These are phyloP conservation scores for Alnus glutinosa DNA, from an alignment of 306 rosid species.

Conservation along the genomic window DNA sequence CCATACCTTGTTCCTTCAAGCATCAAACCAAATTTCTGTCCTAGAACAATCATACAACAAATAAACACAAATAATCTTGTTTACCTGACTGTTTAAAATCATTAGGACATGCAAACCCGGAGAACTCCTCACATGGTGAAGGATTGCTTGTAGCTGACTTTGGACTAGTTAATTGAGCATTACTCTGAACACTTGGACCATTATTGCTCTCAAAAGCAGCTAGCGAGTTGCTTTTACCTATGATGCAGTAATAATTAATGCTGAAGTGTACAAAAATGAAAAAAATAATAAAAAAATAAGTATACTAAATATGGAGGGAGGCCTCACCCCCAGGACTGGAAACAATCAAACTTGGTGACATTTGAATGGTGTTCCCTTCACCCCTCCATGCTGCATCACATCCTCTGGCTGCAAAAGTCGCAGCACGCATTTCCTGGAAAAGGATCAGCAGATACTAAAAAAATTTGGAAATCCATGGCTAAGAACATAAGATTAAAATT, in stretches of 20 bases:
- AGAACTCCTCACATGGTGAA: constrained; percentile 60
- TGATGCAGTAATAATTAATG: constrained; percentile 15
- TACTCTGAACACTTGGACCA: constrained; percentile 44
- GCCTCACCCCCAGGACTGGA: constrained; percentile 34
- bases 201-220: constrained; percentile 42
- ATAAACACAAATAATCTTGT: not conserved
- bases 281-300: not conserved
- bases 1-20: not conserved
- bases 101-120: constrained; percentile 56
- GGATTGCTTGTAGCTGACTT: constrained; percentile 37
- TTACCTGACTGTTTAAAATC: constrained; percentile 63
- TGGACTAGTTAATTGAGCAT: constrained; percentile 53
- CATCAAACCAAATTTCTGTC: not conserved
- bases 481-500: not conserved
- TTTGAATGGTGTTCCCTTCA: constrained; percentile 50
- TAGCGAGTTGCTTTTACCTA: constrained; percentile 36
- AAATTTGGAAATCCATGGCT: not conserved
- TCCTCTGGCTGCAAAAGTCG: constrained; percentile 44
- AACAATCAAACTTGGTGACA: constrained; percentile 40
- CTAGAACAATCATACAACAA: not conserved
- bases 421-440: constrained; percentile 57
- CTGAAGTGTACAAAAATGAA: constrained; percentile 9
- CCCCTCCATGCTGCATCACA: constrained; percentile 50
- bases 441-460: constrained; percentile 7
- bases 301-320: constrained; percentile 4